These are phyloP conservation scores for Candida loeiensis DNA, from an alignment of 805 yeast species.

Conservation along the genomic window DNA sequence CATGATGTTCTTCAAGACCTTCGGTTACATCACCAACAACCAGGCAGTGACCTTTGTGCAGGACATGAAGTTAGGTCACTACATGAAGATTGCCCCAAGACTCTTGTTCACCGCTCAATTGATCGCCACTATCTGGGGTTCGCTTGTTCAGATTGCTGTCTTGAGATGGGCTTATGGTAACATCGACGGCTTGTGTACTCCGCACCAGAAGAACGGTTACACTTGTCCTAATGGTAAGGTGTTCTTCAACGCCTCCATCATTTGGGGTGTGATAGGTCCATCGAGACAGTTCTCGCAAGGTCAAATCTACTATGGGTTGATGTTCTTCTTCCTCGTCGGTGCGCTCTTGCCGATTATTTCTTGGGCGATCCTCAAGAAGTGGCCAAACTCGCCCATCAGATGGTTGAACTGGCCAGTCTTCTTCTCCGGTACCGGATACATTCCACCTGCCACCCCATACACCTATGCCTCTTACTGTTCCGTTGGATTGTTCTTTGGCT, in stretches of 20 bases:
- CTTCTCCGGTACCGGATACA: slow-evolving; percentile 49
- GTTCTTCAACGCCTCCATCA: slow-evolving; percentile 42
- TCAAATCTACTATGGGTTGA: slow-evolving; percentile 25
- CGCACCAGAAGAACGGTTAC: slow-evolving; percentile 26
- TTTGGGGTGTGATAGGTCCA: slow-evolving; percentile 44
- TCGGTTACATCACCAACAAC: slow-evolving; percentile 45
- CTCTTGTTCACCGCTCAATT: slow-evolving; percentile 42
- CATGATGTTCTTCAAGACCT: slow-evolving; percentile 46
- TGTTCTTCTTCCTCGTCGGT: slow-evolving; percentile 40
- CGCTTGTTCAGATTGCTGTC: slow-evolving; percentile 37
- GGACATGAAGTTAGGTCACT: slow-evolving; percentile 44
- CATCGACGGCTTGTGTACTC: slow-evolving; percentile 31
- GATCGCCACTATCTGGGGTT: slow-evolving; percentile 42
- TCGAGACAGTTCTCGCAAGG: slow-evolving; percentile 16
- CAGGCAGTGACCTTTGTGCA: slow-evolving; percentile 50
- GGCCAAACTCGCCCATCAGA: slow-evolving; percentile 34
- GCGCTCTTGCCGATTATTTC: slow-evolving; percentile 33
- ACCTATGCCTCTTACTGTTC: slow-evolving; percentile 55
- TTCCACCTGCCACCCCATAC: slow-evolving; percentile 75
- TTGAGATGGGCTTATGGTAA: slow-evolving; percentile 41
- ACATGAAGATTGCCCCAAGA: slow-evolving; percentile 42
- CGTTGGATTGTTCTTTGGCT: slow-evolving; percentile 33
- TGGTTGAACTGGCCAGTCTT: slow-evolving; percentile 35
- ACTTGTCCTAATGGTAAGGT: slow-evolving; percentile 42
- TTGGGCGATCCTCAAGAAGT: slow-evolving; percentile 39